phyloP scores from a whole-genome alignment of 257 asterid species.

The Marsdenia floribunda region DNA sequence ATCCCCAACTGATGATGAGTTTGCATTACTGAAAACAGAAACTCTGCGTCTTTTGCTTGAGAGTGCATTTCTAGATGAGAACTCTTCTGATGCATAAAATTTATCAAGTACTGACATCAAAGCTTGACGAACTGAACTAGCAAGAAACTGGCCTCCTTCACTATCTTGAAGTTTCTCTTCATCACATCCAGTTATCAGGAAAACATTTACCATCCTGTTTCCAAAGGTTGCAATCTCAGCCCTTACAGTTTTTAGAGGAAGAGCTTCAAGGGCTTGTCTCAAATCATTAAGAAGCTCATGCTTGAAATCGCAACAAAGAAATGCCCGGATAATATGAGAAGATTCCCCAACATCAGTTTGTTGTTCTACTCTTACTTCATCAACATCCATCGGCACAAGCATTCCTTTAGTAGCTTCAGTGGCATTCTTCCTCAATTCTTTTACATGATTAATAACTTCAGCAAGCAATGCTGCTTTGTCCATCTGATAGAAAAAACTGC shows the following conservation, averaged over 20 bases:
- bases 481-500: conserved; percentile 39
- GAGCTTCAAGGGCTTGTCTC: conserved; percentile 52
- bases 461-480: conserved; percentile 82
- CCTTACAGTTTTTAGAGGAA: conserved; percentile 47
- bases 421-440: conserved; percentile 37
- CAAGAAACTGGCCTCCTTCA: conserved; percentile 35
- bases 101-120: conserved; percentile 70
- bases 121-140: conserved; percentile 45
- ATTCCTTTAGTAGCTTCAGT: conserved; percentile 51
- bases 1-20: conserved; percentile 42
- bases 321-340: conserved; percentile 47
- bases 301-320: conserved; percentile 67
- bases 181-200: conserved; percentile 39
- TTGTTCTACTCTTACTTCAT: conserved; percentile 63
- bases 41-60: conserved; percentile 61
- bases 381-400: conserved; percentile 64
- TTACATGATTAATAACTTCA: conserved; percentile 62
- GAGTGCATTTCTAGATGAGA: conserved; percentile 44
- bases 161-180: conserved; percentile 20
- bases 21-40: conserved; percentile 41
- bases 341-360: conserved; percentile 31
- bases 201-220: conserved; percentile 62
- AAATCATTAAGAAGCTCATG: conserved; percentile 61
- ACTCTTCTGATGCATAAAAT: conserved; percentile 77
- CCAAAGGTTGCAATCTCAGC: conserved; percentile 84